Evolutionary conservation across 1,284 basidiomycete species (phyloP), one percentile per base, ranked within the genome.

Genomic region (Apiotrichum domesticum): DNA sequence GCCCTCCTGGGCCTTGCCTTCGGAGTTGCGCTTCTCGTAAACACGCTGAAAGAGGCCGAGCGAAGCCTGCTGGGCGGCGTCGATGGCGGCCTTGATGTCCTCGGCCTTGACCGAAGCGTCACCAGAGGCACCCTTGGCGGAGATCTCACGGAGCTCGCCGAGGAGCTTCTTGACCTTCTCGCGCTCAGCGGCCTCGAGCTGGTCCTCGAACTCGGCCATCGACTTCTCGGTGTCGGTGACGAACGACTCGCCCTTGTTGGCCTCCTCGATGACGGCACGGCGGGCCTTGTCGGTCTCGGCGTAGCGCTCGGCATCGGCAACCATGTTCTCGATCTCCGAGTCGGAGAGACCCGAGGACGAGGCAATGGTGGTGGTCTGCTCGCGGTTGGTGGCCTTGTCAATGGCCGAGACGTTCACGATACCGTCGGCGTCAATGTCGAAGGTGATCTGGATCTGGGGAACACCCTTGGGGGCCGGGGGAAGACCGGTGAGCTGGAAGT

Each of bases 21-120:
- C 53, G 85, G 51, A 51, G 44, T 66, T 66, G 32, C 67, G 85
- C 67, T 84, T 84, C 83, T 96, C 91, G 78, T 97, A 96, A 34
- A 94, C 88, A 86, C 95, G 96, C 80, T 96, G 90, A 92, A 98
- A 98, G 65, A 98, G 87, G 66, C 90, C 90, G 49, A 98, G 85
- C 35, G 90, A 95, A 44, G 94, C 93, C 75, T 91, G 88, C 75
- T 98, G 94, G n/a, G 92, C 92, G 80, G 93, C 90, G 76, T 84
- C 86, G 71, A 97, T 88, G 84, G 93, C 94, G 77, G 88, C 86
- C 72, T 90, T 88, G 81, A 98, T 94, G 63, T 81, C 77, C 58
- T 97, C 92, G 46, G 91, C 86, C 59, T 85, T 88, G 70, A 96
- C 79, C 37, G 83, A 83, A 13, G 83, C 82, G 69, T 96, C 93